Base-by-base conservation (phyloP, 345 rosid genomes). In the Gossypium australe region DNA sequence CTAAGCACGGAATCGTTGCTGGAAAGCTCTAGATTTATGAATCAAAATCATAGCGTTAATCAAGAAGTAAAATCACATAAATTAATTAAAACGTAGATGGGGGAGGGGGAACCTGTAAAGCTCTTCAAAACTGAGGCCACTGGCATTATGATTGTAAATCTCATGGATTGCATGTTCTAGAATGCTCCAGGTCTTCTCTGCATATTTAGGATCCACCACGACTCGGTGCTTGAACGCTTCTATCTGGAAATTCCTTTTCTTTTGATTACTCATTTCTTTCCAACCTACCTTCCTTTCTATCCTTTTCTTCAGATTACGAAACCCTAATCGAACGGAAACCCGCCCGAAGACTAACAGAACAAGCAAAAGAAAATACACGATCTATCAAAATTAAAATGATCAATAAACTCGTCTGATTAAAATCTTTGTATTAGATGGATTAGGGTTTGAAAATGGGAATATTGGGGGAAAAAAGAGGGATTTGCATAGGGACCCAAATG, bases 191-290 rank as follows among this genome's bases (percentile, higher is more conserved):
- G 97, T 95, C 87, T 91, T 95, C 27, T 95, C 98, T 61, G 99
- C 94, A 67, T 95, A 95, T 79, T 93, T 95, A 27, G 98, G 99
- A 90, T 95, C 99, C 77, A 93, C 98, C 48, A 93, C 98, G 51
- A 95, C 98, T 29, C 94, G 89, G 76, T 95, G 99, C 88, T 95
- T 95, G 83, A 95, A 95, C 78, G 98, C 99, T 84, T 95, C 99
- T 81, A 95, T 95, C 82, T 93, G 98, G 75, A 95, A 95, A 84
- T 90, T 93, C 84, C 94, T 90, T 89, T 88, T 93, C 94, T 90
- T 95, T 87, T 90, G 99, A 84, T 91, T 93, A 85, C 96, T 93
- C 98, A 92, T 94, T 4, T 29, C 47, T 22, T 12, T 48, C 70
- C 56, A 16, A 17, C 56, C 2, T 17, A 16, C 44, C 17, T 17